A percentile compares a stretch with the other conserved stretches of the same genome.
These are phyloP conservation scores for Incumbomyces lentus DNA, from an alignment of 2,329 filamentous ascomycete genomes.

Conservation along the genomic window DNA sequence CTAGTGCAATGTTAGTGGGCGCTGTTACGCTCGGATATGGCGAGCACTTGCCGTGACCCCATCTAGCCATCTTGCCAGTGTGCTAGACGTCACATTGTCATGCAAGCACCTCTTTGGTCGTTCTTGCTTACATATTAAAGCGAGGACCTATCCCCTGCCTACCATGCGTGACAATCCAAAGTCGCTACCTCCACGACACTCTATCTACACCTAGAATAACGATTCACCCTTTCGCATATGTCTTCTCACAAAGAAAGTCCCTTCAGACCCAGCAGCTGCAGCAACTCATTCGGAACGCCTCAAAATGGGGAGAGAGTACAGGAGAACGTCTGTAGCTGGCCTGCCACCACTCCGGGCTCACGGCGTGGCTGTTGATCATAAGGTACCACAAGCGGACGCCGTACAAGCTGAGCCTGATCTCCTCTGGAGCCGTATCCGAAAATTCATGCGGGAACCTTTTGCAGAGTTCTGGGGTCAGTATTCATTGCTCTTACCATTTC, in stretches of 20 bases:
- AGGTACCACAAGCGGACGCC: slow-evolving; percentile 23
- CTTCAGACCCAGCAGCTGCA: slow-evolving; percentile 12
- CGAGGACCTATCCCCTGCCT: background rate
- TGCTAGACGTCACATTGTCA: too few relatives aligned
- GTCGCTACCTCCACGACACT: background rate
- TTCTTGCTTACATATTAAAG: background rate
- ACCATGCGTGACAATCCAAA: too few relatives aligned
- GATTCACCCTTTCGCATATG: background rate
- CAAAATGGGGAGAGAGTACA: slow-evolving; percentile 8
- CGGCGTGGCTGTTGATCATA: slow-evolving; percentile 25
- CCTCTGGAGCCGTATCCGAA: slow-evolving; percentile 46
- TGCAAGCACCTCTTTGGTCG: background rate
- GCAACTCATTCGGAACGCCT: slow-evolving; percentile 12
- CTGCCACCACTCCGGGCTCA: slow-evolving; percentile 21
- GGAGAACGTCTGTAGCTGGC: slow-evolving; percentile 13
- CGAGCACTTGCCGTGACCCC: too few relatives aligned
- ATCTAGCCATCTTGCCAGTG: too few relatives aligned
- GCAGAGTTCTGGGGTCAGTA: slow-evolving; percentile 51
- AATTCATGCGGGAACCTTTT: slow-evolving; percentile 47
- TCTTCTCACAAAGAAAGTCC: slow-evolving; percentile 12
- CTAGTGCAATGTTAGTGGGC: too few relatives aligned
- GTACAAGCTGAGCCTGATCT: slow-evolving; percentile 24
- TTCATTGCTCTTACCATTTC: too few relatives aligned
- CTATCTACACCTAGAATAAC: background rate
- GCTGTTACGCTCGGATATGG: too few relatives aligned